Base-by-base conservation (phyloP, 192 early-diverging fungal species). In the Gigaspora rosea region DNA sequence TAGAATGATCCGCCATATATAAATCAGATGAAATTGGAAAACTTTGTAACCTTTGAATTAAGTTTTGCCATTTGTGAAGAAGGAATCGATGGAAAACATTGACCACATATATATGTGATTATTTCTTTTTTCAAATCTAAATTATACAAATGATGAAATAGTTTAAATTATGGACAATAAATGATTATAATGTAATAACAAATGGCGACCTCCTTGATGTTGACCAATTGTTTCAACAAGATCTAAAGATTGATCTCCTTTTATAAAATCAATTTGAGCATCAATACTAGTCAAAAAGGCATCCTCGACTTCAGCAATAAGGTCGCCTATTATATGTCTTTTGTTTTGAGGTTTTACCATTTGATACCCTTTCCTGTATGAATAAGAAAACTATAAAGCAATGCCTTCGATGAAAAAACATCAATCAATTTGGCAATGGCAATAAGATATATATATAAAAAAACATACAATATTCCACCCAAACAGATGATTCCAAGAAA, bases 231-330 rank as follows among this genome's bases (percentile, higher is more conserved):
- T 7, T 41, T 41, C 41, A 41, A 41, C 7, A 7, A 41, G 41
- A 41, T 41, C 41, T 41, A 41, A 41, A 6, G 41, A 41, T 13
- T 32, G 20, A 73, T 48, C 36, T 58, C 35, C 71, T 16, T 59
- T 61, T 8, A 73, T 33, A 18, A 27, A 10, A 75, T 73, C 58
- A 47, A 73, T 9, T 50, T 22, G 10, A 18, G 35, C n/a, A 75
- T 75, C 73, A 27, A 75, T 20, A 36, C 73, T 54, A 48, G 15
- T 50, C 27, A 75, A 41, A 63, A 75, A 64, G 22, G 49, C 46
- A 32, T 64, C n/a, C n/a, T 75, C 73, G 13, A 75, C 62, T 51
- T 75, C 73, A 46, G 33, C 27, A 18, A 75, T 75, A 27, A 75
- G 61, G 22, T 52, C 49, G 16, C 73, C 62, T 20, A 64, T n/a